Evolutionary conservation across 345 rosid species (phyloP), one percentile per base, ranked within the genome.

Genomic region (Pugionium dolabratum): DNA sequence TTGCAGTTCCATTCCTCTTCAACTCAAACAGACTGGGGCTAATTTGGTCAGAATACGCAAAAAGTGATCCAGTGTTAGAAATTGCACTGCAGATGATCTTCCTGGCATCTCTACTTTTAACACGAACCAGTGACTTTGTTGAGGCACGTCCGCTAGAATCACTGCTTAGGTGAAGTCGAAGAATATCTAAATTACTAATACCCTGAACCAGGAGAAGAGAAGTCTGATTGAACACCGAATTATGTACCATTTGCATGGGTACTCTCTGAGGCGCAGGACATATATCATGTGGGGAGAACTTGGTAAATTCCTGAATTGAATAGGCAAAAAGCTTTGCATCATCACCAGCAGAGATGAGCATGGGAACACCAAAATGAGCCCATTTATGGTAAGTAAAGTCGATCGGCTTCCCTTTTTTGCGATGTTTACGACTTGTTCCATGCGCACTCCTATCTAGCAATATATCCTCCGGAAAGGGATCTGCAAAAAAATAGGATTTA

Each of bases 341-440:
- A 79, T 93, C 97, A 72, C 98, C 96, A 66, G 87, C 97, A 56
- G 98, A 93, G 60, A 93, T 79, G 64, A 93, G 97, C 98, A 93
- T 93, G 18, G 97, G 98, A 73, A 90, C 96, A 46, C 97, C 97
- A 41, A 78, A 70, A 69, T 84, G 87, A 53, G 97, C 97, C 98
- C 97, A 93, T 57, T 90, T 93, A 54, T 55, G 75, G 32, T 90
- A 93, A 64, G 86, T 85, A 72, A 82, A 93, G 62, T 81, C 80
- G 66, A 85, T 51, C 4, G 85, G 84, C 78, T 77, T 86, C 75
- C 76, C 78, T 77, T 64, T 79, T 39, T 56, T 45, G 32, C 91
- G 87, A 6, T 46, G 56, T 64, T 61, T 74, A 54, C 68, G 67
- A 51, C 47, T 55, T 57, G 28, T 28, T 67, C 39, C 71, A 75